phyloP scores from a whole-genome alignment of 2,329 filamentous ascomycete genomes.

The Dactylellina sp. region DNA sequence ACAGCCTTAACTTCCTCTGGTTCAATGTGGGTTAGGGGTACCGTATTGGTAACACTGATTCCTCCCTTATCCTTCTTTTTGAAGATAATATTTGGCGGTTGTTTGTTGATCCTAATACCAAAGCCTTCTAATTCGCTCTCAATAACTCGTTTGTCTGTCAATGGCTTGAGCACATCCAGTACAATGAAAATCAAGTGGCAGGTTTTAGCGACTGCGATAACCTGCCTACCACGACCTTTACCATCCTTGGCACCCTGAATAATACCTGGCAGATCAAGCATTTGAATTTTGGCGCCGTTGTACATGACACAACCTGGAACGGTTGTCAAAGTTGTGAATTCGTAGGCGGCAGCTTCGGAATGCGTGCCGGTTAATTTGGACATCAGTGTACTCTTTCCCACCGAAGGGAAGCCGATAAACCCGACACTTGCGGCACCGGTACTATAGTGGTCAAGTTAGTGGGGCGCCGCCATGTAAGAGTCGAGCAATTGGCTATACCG shows the following conservation, averaged over 20 bases:
- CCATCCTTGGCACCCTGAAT: conserved; percentile 99
- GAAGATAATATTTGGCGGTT: conserved; percentile 97
- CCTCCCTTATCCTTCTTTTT: conserved; percentile 99
- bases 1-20: conserved; percentile 96
- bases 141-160: conserved; percentile 96
- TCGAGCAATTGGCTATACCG: conserved; percentile 10
- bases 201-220: conserved; percentile 98
- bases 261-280: conserved; percentile 97
- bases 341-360: conserved; percentile 95
- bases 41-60: conserved; percentile 93
- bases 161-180: conserved; percentile 95
- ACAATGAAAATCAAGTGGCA: conserved; percentile 99
- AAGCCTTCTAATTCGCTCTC: conserved; percentile 96
- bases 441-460: conserved; percentile 65
- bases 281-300: conserved; percentile 97
- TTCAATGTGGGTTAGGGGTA: conserved; percentile 90
- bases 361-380: conserved; percentile 93
- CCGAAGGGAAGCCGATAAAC: conserved; percentile 97
- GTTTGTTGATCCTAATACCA: conserved; percentile 96
- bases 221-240: conserved; percentile 95
- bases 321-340: conserved; percentile 97
- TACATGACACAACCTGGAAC: conserved; percentile 96
- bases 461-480: background rate
- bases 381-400: conserved; percentile 98
- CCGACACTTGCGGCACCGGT: conserved; percentile 97